Evolutionary conservation across 306 rosid species (phyloP).

Genomic region (Corylus heterophylla): DNA sequence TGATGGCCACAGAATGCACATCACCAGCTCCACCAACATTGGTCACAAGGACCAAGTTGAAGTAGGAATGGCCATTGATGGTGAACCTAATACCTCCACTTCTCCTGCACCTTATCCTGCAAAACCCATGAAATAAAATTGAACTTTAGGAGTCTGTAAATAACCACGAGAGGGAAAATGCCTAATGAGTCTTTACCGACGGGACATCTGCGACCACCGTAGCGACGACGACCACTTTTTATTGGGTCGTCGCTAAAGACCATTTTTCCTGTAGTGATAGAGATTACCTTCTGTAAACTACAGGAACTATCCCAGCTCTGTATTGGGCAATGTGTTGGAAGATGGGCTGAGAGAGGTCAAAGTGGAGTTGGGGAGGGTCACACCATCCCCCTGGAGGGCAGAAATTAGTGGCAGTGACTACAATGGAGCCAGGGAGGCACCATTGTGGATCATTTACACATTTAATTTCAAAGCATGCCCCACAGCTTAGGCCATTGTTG

Average conservation of each 20-base stretch:
- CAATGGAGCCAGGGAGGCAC: slow-evolving; percentile 62
- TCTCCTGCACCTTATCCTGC: slow-evolving; percentile 71
- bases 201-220: too few species aligned
- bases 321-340: slow-evolving; percentile 74
- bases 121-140: slow-evolving; percentile 1
- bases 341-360: slow-evolving; percentile 76
- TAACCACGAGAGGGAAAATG: neutral
- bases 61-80: slow-evolving; percentile 78
- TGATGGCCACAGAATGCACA: slow-evolving; percentile 63
- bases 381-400: slow-evolving; percentile 93
- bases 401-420: slow-evolving; percentile 85
- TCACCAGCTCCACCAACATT: slow-evolving; percentile 92
- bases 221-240: too few species aligned
- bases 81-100: slow-evolving; percentile 75
- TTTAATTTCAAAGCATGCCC: slow-evolving; percentile 65
- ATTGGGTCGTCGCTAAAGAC: too few species aligned
- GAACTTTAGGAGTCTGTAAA: neutral
- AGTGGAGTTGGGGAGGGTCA: slow-evolving; percentile 77
- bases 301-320: slow-evolving; percentile 74
- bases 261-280: neutral
- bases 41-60: slow-evolving; percentile 74
- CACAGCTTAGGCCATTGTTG: slow-evolving; percentile 77
- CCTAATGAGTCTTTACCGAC: too few species aligned
- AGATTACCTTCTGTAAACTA: slow-evolving; percentile 56
- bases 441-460: slow-evolving; percentile 73